Base-by-base conservation (phyloP, 2,329 filamentous ascomycete species). In the Fusarium algeriense region DNA sequence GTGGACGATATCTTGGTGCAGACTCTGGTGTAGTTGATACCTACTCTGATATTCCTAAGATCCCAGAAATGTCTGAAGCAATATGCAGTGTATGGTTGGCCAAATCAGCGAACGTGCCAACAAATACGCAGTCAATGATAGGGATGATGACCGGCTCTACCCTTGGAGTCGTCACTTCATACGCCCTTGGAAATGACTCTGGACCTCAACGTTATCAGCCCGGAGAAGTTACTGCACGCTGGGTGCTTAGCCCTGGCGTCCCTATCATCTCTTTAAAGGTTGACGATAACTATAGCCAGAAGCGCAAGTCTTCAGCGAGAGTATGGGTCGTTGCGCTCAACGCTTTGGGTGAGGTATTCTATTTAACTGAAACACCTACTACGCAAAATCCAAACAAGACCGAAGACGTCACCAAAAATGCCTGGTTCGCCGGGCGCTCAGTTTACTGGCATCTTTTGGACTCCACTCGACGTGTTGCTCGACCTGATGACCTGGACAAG, bases 311-410 rank as follows among this genome's bases (percentile, higher is more conserved):
- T 7, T 85, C 90, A 53, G 88, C 89, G 15, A 90, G 95, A 32
- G 88, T 96, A 15, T 98, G 94, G 94, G 94, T 93, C n/a, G 91
- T 95, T 44, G 93, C 90, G n/a, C 82, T 99, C 56, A 99, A 99
- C 78, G 95, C 96, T 1, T 85, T 99, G 12, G 96, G 96, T 3
- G 96, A 99, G 79, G 85, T 97, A 0, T 98, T 92, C 80, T 97
- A 95, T 74, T 84, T 98, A 3, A 92, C 88, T 3, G 90, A 93
- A 52, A 85, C 91, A 10, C 94, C 93, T 38, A 83, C 87, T 23
- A 84, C 87, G 11, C 74, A 84, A 7, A 83, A 85, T 35, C 85
- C 86, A 60, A 80, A 80, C 38, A 86, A 83, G 69, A 79, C 82
- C 5, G 85, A 91, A 38, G 86, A 92, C 60, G 77, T 86, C 19